These are phyloP conservation scores for Chaetomium olivaceum DNA, from an alignment of 2,329 filamentous ascomycete genomes.

Conservation along the genomic window DNA sequence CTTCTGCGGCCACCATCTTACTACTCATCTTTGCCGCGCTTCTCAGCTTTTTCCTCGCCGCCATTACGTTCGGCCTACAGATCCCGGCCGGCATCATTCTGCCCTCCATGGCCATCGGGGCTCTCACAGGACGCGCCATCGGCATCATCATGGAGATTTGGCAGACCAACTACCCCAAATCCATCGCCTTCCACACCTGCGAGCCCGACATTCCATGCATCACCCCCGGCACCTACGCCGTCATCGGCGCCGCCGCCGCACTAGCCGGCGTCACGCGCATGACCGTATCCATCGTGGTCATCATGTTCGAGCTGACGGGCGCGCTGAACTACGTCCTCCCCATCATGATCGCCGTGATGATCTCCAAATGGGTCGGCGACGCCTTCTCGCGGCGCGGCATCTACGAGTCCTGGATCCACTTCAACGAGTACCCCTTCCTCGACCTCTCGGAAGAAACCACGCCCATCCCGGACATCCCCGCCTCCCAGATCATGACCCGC, in stretches of 20 bases:
- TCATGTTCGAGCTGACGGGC: conserved; percentile 98
- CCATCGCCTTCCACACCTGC: conserved; percentile 76
- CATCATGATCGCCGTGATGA: conserved; percentile 98
- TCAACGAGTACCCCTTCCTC: conserved; percentile 93
- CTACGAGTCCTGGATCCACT: conserved; percentile 96
- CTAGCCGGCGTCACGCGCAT: conserved; percentile 91
- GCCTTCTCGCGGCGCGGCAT: conserved; percentile 90
- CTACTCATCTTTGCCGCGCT: conserved; percentile 79
- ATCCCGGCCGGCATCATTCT: conserved; percentile 95
- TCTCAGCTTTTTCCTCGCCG: conserved; percentile 81
- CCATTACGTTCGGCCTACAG: conserved; percentile 88
- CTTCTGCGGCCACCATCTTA: conserved; percentile 78
- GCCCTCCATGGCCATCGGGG: conserved; percentile 94
- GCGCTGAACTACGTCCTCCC: conserved; percentile 94
- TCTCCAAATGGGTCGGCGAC: conserved; percentile 97
- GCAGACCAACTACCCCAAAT: conserved; percentile 75
- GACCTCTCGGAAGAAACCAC: conserved; percentile 78
- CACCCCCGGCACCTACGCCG: conserved; percentile 92
- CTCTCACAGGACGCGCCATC: conserved; percentile 82
- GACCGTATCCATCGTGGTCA: conserved; percentile 97
- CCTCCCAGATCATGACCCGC: conserved; percentile 87
- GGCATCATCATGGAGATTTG: conserved; percentile 88
- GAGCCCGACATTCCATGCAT: conserved; percentile 85
- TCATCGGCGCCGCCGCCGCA: conserved; percentile 93
- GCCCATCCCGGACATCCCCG: conserved; percentile 76